Evolutionary conservation across 2,329 filamentous ascomycete species (phyloP), one percentile per base, ranked within the genome.

Genomic region (Colletotrichum sansevieriae): DNA sequence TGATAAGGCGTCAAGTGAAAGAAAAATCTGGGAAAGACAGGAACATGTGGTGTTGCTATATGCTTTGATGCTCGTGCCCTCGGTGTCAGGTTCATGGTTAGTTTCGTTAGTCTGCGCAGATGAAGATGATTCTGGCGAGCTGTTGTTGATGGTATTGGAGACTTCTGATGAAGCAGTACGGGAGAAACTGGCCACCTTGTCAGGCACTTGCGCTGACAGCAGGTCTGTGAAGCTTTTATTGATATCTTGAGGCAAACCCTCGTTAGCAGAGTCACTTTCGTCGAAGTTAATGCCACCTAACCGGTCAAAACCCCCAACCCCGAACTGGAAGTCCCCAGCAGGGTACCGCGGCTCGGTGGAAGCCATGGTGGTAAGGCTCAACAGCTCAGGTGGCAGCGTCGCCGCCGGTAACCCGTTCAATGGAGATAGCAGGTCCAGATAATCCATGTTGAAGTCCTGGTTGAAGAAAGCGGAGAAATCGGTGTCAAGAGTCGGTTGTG

Each of bases 21-120:
- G 79, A 73, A 84, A 87, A 13, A 89, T 79, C 13, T 77, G 80
- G 0, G 83, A 81, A 1, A 85, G 81, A 70, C 87, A 89, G 63
- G 79, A 75, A 70, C 87, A 89, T 15, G 72, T 66, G 25, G 76
- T 72, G 47, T 71, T 71, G n/a, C 11, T 20, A 56, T 65, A 71
- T 29, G 65, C 44, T 46, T 63, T 69, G 6, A 62, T 35, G 2
- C 56, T 29, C 3, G 20, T 46, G 13, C 43, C 10, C 49, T 39
- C 55, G 13, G 12, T 18, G 8, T 33, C 37, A n/a, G 15, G 18
- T 3, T 15, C 20, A 22, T 20, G 18, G 5, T 13, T 15, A 4
- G 29, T 22, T 10, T 52, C 44, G n/a, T 22, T 49, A 18, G 35
- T 20, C 4, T 49, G 18, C 22, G 22, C 15, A 41, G 65, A 67